These are phyloP conservation scores for Pyrenochaeta sp. DNA, from an alignment of 2,329 filamentous ascomycete species.

Conservation along the genomic window DNA sequence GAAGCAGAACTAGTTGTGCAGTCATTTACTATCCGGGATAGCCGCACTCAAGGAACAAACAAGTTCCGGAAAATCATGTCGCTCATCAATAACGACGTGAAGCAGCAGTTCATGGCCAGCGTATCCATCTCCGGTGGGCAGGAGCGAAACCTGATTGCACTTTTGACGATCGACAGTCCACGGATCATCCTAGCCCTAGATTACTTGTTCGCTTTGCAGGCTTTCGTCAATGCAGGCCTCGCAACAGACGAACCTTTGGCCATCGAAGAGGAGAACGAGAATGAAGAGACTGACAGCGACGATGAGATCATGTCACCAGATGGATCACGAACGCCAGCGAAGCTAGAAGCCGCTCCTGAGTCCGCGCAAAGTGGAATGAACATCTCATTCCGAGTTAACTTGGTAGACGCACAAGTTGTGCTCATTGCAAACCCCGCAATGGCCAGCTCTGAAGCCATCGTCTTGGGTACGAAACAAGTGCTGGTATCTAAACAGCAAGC, in stretches of 20 bases:
- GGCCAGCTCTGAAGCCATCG: slow-evolving; percentile 91
- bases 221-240: slow-evolving; percentile 78
- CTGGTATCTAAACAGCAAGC: slow-evolving; percentile 93
- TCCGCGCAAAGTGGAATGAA: slow-evolving; percentile 65
- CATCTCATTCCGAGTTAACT: slow-evolving; percentile 87
- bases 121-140: slow-evolving; percentile 88
- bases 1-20: slow-evolving; percentile 94
- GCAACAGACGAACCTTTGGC: slow-evolving; percentile 64
- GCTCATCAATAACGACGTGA: slow-evolving; percentile 88
- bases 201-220: slow-evolving; percentile 89
- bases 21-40: slow-evolving; percentile 94
- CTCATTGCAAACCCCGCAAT: slow-evolving; percentile 94
- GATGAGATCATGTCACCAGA: slow-evolving; percentile 48
- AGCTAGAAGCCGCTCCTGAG: slow-evolving; percentile 29
- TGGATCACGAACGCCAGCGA: slow-evolving; percentile 31
- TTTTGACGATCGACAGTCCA: slow-evolving; percentile 94
- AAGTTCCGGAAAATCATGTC: slow-evolving; percentile 99
- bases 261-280: slow-evolving; percentile 67
- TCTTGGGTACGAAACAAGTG: slow-evolving; percentile 92
- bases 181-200: slow-evolving; percentile 94
- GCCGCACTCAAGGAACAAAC: slow-evolving; percentile 85
- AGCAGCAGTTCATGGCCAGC: slow-evolving; percentile 97
- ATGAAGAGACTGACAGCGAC: slow-evolving; percentile 56
- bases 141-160: slow-evolving; percentile 83
- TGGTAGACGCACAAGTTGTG: slow-evolving; percentile 96